These are phyloP conservation scores for Taxawa tesnikishii DNA, from an alignment of 2,329 filamentous ascomycete species.

Conservation along the genomic window DNA sequence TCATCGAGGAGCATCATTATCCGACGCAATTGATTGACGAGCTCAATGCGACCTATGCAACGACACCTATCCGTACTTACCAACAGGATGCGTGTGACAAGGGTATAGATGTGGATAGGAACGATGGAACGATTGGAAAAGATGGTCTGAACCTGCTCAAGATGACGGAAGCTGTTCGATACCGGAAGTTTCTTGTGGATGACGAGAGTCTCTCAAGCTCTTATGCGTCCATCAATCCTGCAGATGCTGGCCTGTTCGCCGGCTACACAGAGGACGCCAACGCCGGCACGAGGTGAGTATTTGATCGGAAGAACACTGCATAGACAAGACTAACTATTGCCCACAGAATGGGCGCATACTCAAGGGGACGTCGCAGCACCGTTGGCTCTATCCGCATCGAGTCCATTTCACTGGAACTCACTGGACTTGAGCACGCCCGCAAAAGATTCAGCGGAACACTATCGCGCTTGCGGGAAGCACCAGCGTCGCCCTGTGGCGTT, in stretches of 20 bases:
- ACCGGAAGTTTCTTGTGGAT: constrained; percentile 2
- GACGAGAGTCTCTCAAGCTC: constrained; percentile 5
- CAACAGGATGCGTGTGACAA: constrained; percentile 15
- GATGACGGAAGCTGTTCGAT: constrained; percentile 14
- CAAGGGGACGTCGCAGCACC: constrained; percentile 11
- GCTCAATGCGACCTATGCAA: constrained; percentile 18
- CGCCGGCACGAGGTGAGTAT: too few relatives aligned
- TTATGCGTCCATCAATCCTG: background rate
- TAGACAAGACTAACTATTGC: background rate
- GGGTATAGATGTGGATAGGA: constrained; percentile 23
- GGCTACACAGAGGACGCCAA: background rate
- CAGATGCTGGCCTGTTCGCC: background rate
- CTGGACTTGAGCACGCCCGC: constrained; percentile 22
- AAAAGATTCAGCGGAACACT: constrained; percentile 26
- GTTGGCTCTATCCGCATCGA: constrained; percentile 13
- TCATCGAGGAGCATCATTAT: constrained; percentile 25
- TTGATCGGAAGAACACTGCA: background rate
- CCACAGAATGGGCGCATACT: constrained; percentile 1
- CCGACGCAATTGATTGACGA: constrained; percentile 22
- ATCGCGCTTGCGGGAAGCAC: constrained; percentile 19
- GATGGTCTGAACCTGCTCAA: constrained; percentile 22
- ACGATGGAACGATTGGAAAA: constrained; percentile 15
- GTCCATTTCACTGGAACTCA: too few relatives aligned
- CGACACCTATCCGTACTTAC: constrained; percentile 17
- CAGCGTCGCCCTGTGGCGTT: constrained; percentile 25